Evolutionary conservation across 495 filamentous ascomycete species (phyloP), one percentile per base, ranked within the genome.

Genomic region (Tricharina praecox): DNA sequence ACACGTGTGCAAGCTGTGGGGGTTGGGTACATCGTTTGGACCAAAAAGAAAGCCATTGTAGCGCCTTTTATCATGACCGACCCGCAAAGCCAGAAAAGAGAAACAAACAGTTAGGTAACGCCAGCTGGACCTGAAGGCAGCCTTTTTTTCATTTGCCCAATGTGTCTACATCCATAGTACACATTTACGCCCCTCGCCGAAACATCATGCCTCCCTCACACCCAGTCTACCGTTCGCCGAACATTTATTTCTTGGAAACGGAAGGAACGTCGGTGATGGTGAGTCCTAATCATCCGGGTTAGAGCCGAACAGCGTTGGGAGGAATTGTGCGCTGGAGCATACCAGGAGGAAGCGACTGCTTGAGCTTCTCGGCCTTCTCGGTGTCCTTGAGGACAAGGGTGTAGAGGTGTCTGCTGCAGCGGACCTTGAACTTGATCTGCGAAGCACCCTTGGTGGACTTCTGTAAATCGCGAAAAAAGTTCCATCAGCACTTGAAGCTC

Each of bases 341-440:
- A 96, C 90, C 76, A 62, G 90, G 92, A 53, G 90, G 92, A 49
- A 99, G 73, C 68, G 77, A 84, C 78, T 96, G 88, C 83, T 95
- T 96, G 54, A 99, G 79, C 82, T 99, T 99, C 73, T 96, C 90
- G 66, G 88, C 90, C 82, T 95, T 96, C 60, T 95, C 90, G 61
- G 78, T 74, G 70, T 97, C 84, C 76, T 93, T 93, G 61, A 99
- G 79, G 64, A 90, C 81, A 52, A 96, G 79, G 57, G 92, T 93
- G 80, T 99, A 99, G 58, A 96, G 71, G 73, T 85, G 79, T 59
- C 81, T 75, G 61, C 81, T 70, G 76, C 90, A 96, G 66, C 90
- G 84, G 76, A 99, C 92, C 82, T 99, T 99, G 83, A 99, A 96
- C 78, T 99, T 99, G 77, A 85, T 86, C 73, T 87, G 79, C 66